These are phyloP conservation scores for Colletotrichum paranaense DNA, from an alignment of 2,329 filamentous ascomycete genomes.

Conservation along the genomic window DNA sequence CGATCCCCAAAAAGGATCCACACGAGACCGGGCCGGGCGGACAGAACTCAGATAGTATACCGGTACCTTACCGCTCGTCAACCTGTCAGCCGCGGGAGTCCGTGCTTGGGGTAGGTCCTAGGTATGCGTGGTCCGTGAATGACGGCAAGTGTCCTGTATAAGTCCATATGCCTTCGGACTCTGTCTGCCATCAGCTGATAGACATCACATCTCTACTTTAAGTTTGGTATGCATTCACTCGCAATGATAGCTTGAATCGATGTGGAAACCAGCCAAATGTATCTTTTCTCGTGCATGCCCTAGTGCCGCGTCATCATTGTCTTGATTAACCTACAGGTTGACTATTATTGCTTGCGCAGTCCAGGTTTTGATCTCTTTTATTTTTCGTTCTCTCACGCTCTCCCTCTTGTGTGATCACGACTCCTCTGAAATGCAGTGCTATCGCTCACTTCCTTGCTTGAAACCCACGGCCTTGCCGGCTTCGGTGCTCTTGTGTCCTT, in stretches of 20 bases:
- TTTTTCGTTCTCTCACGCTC: neutral
- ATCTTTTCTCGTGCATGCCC: neutral
- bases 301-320: neutral
- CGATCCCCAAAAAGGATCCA: neutral
- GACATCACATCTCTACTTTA: too few relatives aligned
- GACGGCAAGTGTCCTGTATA: neutral
- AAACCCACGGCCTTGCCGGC: neutral
- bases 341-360: slow-evolving; percentile 32
- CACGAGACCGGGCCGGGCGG: neutral
- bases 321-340: neutral
- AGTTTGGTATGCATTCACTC: neutral
- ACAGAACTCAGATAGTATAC: neutral
- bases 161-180: too few relatives aligned
- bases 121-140: neutral
- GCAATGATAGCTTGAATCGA: neutral
- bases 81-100: neutral
- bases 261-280: neutral
- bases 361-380: slow-evolving; percentile 7
- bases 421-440: slow-evolving; percentile 3
- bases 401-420: neutral
- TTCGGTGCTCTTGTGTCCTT: neutral
- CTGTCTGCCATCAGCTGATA: too few relatives aligned
- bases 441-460: neutral
- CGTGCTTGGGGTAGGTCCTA: neutral
- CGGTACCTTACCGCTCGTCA: neutral